These are phyloP conservation scores for Yamadazyma paraphyllophila DNA, from an alignment of 805 yeast genomes.

Conservation along the genomic window DNA sequence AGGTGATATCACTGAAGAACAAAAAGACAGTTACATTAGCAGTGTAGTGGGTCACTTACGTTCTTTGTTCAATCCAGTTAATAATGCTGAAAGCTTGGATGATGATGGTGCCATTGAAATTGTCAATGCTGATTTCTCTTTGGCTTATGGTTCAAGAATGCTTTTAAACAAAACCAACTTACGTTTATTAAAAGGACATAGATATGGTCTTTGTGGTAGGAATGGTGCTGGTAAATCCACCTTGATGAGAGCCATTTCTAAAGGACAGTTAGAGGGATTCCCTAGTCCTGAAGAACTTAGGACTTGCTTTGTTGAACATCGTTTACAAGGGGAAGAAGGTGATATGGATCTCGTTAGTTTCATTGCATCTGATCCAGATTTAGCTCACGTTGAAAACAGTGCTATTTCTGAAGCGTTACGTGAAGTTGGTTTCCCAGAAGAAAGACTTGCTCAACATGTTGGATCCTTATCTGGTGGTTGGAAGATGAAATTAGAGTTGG, in stretches of 20 bases:
- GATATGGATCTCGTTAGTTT: slow-evolving; percentile 85
- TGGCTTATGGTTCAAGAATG: slow-evolving; percentile 98
- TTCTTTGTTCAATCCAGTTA: slow-evolving; percentile 47
- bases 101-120: slow-evolving; percentile 83
- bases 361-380: slow-evolving; percentile 86
- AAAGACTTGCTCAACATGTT: slow-evolving; percentile 84
- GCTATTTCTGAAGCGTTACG: slow-evolving; percentile 75
- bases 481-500: slow-evolving; percentile 98
- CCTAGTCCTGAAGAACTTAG: slow-evolving; percentile 83
- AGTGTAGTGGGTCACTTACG: slow-evolving; percentile 48
- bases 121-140: slow-evolving; percentile 90
- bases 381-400: slow-evolving; percentile 57
- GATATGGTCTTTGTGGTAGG: slow-evolving; percentile 97
- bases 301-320: slow-evolving; percentile 97
- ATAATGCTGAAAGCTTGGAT: slow-evolving; percentile 50
- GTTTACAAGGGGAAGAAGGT: slow-evolving; percentile 91
- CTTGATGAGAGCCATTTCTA: slow-evolving; percentile 92
- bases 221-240: slow-evolving; percentile 99
- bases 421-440: slow-evolving; percentile 89
- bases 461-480: slow-evolving; percentile 98
- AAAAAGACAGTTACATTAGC: slow-evolving; percentile 40
- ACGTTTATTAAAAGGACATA: slow-evolving; percentile 87
- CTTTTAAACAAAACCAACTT: slow-evolving; percentile 87
- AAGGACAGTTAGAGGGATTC: slow-evolving; percentile 96
- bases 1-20: slow-evolving; percentile 30